Evolutionary conservation across 805 yeast species (phyloP).

Genomic region (Pichia eremophila): DNA sequence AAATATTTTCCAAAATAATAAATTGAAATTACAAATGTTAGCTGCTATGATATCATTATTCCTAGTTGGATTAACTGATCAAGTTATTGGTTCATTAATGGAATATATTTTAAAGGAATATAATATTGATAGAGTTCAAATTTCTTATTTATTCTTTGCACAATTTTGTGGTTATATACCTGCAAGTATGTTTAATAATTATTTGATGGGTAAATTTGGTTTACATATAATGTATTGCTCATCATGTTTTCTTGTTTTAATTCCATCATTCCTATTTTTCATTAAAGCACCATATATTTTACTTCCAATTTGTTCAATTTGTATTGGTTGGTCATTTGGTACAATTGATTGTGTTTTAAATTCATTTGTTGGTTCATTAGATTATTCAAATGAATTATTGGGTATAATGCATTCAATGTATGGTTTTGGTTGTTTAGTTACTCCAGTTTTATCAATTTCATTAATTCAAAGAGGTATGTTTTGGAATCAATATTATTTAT

Average conservation of each 20-base stretch:
- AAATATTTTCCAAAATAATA: constrained; percentile 30
- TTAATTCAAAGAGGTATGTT: constrained; percentile 29
- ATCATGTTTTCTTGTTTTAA: constrained; percentile 8
- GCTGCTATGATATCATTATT: constrained; percentile 32
- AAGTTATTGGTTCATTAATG: constrained; percentile 50
- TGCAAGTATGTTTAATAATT: constrained; percentile 41
- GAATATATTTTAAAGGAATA: constrained; percentile 43
- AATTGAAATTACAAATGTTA: constrained; percentile 35
- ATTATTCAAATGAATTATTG: constrained; percentile 38
- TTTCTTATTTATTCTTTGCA: constrained; percentile 42
- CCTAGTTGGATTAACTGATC: constrained; percentile 49
- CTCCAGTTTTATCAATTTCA: constrained; percentile 37
- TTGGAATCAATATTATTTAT: constrained; percentile 39
- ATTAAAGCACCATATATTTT: constrained; percentile 33
- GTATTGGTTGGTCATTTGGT: constrained; percentile 50
- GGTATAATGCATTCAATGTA: constrained; percentile 45
- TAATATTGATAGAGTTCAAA: constrained; percentile 35
- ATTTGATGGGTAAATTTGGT: constrained; percentile 35
- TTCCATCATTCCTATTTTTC: constrained; percentile 24
- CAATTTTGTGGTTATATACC: constrained; percentile 46
- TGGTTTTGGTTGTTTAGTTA: constrained; percentile 44
- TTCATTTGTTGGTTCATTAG: constrained; percentile 40
- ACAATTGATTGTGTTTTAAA: constrained; percentile 46
- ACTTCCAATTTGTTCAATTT: constrained; percentile 30
- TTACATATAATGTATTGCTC: constrained; percentile 35